Evolutionary conservation across 257 asterid species (phyloP), one percentile per base, ranked within the genome.

Genomic region (Primulina tabacum): DNA sequence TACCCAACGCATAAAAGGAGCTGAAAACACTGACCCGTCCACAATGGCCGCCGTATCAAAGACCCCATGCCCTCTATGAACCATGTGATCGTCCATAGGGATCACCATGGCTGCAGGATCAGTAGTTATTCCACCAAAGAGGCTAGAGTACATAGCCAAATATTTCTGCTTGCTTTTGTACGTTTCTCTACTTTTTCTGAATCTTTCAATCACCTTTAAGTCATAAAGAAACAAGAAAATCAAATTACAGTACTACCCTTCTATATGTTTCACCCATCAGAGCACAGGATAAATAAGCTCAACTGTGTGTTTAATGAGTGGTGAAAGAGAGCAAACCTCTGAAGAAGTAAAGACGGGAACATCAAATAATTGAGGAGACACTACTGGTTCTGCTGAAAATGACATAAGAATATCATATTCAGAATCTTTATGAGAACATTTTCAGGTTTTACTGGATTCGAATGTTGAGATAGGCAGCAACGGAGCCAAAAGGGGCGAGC

Each of bases 31-130:
- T 70, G 62, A 92, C 97, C 99, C 97, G 35, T 89, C 89, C 73
- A 82, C 30, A 35, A 93, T 87, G 1, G 95, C 90, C 8, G 97
- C 95, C 11, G 99, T 93, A 58, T 93, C 99, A 68, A 93, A 93
- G 68, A 93, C 96, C 62, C 95, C 97, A 67, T 93, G 99, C 33
- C 99, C 97, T 86, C 99, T 80, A 71, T 93, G 99, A 74, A 90
- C 96, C 80, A 93, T 87, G 84, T 93, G 99, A 67, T 93, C 99
- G 73, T 93, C 99, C 84, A 93, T 78, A 4, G 99, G 97, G 77
- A 93, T 82, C 68, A 93, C 83, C 99, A 93, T 93, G 24, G 94
- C 92, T 30, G 88, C 79, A 71, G 92, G 89, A 82, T 93, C 97
- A 2, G 89, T 86, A 28, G 94, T 89, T 74, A 93, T 90, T 69